These are phyloP conservation scores for Trichoderma sp. DNA, from an alignment of 2,329 filamentous ascomycete species.

Conservation along the genomic window DNA sequence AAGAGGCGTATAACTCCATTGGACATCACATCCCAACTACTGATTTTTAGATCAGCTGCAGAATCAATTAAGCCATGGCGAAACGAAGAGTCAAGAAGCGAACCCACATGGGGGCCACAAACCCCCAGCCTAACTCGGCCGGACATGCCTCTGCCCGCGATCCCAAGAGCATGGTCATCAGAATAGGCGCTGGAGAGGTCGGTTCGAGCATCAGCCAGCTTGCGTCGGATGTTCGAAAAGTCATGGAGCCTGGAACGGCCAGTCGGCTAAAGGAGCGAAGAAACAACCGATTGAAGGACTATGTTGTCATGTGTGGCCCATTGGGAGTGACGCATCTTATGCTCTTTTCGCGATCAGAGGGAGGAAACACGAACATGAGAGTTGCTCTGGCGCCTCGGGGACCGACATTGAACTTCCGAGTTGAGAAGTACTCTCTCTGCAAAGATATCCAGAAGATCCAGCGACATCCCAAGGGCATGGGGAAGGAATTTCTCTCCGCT, in stretches of 20 bases:
- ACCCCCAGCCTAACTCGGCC: slow-evolving; percentile 57
- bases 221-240: slow-evolving; percentile 83
- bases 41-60: slow-evolving; percentile 17
- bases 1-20: not conserved
- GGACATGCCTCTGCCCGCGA: slow-evolving; percentile 66
- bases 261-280: slow-evolving; percentile 84
- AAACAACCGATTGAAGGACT: slow-evolving; percentile 86
- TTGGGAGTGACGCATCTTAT: slow-evolving; percentile 90
- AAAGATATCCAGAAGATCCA: slow-evolving; percentile 86
- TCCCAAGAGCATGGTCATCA: slow-evolving; percentile 98
- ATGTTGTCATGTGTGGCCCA: slow-evolving; percentile 92
- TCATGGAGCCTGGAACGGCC: slow-evolving; percentile 96
- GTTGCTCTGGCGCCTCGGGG: slow-evolving; percentile 85
- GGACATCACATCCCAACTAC: not conserved
- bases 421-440: slow-evolving; percentile 91
- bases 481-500: slow-evolving; percentile 82
- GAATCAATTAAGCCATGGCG: slow-evolving; percentile 61
- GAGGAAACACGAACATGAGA: slow-evolving; percentile 89
- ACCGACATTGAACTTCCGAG: slow-evolving; percentile 89
- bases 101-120: slow-evolving; percentile 72
- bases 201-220: slow-evolving; percentile 89
- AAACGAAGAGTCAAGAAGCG: slow-evolving; percentile 83
- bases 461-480: slow-evolving; percentile 77
- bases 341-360: slow-evolving; percentile 86
- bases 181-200: slow-evolving; percentile 91